phyloP scores from a whole-genome alignment of 176 grass and related monocot genomes.

The Raddia distichophylla region DNA sequence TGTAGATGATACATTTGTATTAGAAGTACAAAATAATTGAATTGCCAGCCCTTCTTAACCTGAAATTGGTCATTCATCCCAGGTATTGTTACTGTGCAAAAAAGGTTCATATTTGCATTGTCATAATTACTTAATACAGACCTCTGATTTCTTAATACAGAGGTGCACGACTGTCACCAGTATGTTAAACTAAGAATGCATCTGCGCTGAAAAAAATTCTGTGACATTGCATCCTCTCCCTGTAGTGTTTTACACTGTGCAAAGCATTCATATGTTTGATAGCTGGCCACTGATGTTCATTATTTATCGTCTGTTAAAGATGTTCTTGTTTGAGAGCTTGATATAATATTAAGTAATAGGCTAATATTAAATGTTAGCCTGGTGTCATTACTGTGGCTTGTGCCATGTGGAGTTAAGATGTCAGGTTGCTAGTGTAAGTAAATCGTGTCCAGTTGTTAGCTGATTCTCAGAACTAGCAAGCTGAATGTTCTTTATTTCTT shows the following conservation, averaged over 20 bases:
- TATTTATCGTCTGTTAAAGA: neutral
- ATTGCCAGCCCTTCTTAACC: neutral
- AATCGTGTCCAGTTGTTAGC: slow-evolving; percentile 5
- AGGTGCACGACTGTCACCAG: neutral
- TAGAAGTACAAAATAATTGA: slow-evolving; percentile 1
- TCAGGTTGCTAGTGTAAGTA: slow-evolving; percentile 1
- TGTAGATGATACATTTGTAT: neutral
- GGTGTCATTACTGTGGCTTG: neutral
- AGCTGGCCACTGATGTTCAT: neutral
- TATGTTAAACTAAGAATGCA: neutral
- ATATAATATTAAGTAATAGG: neutral
- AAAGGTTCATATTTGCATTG: neutral
- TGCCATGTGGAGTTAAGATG: neutral
- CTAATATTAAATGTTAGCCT: neutral
- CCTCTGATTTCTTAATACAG: neutral
- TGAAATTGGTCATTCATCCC: slow-evolving; percentile 1
- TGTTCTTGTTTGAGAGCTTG: neutral
- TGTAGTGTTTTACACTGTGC: neutral
- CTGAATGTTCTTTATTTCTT: neutral
- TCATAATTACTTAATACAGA: neutral
- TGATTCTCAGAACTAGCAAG: neutral
- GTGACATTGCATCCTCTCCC: neutral
- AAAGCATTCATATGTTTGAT: neutral
- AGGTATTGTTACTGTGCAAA: neutral
- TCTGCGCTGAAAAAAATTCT: neutral